phyloP scores from a whole-genome alignment of 75 land plant genomes.

The Chamaecyparis obtusa region DNA sequence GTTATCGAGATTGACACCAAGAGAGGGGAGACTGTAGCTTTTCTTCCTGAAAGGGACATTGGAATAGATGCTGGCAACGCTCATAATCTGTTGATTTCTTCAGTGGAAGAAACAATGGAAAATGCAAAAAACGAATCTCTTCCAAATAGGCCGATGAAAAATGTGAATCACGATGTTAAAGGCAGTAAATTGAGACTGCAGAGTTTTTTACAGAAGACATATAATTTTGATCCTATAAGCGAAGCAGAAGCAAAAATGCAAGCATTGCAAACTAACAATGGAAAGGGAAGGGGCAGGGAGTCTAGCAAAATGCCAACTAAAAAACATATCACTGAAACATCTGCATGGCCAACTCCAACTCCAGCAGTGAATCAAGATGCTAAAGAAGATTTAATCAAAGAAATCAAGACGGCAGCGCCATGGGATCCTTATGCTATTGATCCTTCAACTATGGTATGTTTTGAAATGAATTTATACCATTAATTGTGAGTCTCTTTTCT shows the following conservation, averaged over 20 bases:
- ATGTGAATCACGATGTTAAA: background rate
- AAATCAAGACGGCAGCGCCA: background rate
- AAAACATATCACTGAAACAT: background rate
- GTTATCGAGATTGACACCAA: constrained; percentile 6
- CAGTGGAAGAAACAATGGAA: constrained; percentile 1
- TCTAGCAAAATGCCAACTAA: background rate
- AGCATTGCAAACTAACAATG: background rate
- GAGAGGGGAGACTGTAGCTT: constrained; percentile 8
- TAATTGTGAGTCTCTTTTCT: background rate
- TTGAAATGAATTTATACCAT: background rate
- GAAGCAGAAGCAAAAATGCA: background rate
- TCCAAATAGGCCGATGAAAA: background rate
- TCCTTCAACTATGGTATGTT: background rate
- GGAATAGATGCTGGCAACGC: background rate
- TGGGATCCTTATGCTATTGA: constrained; percentile 1
- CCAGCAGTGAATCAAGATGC: background rate
- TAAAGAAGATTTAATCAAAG: background rate
- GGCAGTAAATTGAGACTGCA: background rate
- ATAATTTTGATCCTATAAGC: background rate
- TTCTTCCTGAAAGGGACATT: constrained; percentile 8
- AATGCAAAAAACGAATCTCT: background rate
- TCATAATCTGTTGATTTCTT: background rate
- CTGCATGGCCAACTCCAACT: background rate
- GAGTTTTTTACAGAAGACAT: background rate
- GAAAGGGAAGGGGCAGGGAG: background rate